Evolutionary conservation across 768 basidiomycete species (phyloP), one percentile per base, ranked within the genome.

Genomic region (Pseudohyphozyma bogoriensis): DNA sequence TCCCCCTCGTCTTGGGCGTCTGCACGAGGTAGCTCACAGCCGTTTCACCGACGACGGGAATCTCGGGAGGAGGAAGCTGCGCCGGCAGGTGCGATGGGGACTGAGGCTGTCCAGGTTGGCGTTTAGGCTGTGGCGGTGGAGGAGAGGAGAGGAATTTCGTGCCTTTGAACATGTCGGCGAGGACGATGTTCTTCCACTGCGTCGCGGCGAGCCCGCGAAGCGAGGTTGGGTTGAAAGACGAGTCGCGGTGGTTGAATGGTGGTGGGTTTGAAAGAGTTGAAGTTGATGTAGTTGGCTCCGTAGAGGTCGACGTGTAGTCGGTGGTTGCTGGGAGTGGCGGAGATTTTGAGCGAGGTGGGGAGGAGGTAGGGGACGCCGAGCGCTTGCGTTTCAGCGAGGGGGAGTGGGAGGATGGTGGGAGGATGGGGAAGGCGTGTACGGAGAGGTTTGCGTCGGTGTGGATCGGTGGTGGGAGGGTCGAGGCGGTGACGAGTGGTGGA

Each of bases 391-490:
- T 69, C 20, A 60, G 52, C 42, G 54, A 58, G 26, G 58, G 18
- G n/a, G 45, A n/a, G 29, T 54, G 35, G 24, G 58, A 35, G 22
- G 55, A 15, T 6, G 35, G 42, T 6, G 73, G 65, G 9, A 73
- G 62, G 50, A 81, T 65, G 6, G 85, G 79, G 40, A 87, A 76
- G 2, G 80, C 78, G 66, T 84, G 86, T 10, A 88, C 78, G 11
- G 79, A 77, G 54, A 89, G 73, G 65, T 83, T 83, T 13, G 45
- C 2, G 44, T 62, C 67, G 35, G 63, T 35, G n/a, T 57, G 61
- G 3, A 58, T 37, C 1, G 61, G 57, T 9, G 53, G 12, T 1
- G 58, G 62, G 16, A 61, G 53, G 5, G 33, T 74, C 39, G 61
- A 12, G 54, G 52, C 6, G 40, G 74, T 7, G 42, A 1, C 71